Conservation (phyloP, 768 basidiomycete species). For the Coprinopsis cinerea region DNA sequence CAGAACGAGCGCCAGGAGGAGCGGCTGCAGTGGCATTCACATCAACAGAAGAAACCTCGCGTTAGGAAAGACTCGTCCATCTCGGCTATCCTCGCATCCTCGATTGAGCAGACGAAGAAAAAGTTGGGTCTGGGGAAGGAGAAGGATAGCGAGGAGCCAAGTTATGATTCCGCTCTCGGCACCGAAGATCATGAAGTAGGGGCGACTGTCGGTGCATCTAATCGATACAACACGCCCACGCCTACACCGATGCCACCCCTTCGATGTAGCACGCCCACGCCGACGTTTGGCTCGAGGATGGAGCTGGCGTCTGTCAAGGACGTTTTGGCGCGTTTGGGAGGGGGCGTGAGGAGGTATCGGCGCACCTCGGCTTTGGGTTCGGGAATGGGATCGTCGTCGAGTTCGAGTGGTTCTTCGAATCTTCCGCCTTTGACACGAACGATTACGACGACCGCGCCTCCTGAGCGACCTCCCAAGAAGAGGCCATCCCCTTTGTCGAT, state of each 20-base stretch:
- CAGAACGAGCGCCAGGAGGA: no score
- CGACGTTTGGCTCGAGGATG: slow-evolving; percentile 54
- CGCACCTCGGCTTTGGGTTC: slow-evolving; percentile 5
- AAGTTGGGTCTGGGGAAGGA: slow-evolving; percentile 9
- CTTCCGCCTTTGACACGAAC: background rate
- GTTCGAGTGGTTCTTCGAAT: background rate
- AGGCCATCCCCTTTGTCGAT: background rate
- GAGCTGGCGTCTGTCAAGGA: slow-evolving; percentile 42
- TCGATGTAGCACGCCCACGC: slow-evolving; percentile 56
- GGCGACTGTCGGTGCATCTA: slow-evolving; percentile 32
- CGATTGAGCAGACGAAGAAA: slow-evolving; percentile 2
- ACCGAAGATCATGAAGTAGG: no score
- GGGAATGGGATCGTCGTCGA: background rate
- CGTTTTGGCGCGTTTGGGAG: slow-evolving; percentile 34
- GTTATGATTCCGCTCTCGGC: no score
- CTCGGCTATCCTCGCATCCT: background rate
- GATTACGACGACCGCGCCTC: no score
- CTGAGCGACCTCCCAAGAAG: background rate
- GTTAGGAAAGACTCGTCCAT: background rate
- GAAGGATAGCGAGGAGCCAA: slow-evolving; percentile 12
- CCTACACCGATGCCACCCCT: slow-evolving; percentile 50
- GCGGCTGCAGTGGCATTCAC: no score
- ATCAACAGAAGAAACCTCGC: no score
- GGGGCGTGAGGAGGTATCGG: slow-evolving; percentile 19
- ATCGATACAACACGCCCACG: slow-evolving; percentile 51